Evolutionary conservation across 2,329 filamentous ascomycete genomes (phyloP).

Genomic region (Epicoccum sorghinum): DNA sequence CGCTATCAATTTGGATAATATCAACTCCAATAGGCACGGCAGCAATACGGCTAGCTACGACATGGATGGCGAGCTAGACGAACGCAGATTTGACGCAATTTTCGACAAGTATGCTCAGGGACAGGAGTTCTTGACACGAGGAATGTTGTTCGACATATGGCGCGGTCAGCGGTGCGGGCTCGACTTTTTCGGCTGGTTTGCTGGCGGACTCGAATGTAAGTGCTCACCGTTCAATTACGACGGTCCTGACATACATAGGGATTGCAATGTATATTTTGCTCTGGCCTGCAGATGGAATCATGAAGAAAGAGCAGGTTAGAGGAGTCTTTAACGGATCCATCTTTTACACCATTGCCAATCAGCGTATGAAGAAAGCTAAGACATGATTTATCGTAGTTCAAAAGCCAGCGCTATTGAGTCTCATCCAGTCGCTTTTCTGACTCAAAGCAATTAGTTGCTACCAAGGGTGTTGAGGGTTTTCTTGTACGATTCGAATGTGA

Average conservation of each 20-base stretch:
- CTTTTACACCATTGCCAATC: slow-evolving; percentile 34
- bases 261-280: slow-evolving; percentile 26
- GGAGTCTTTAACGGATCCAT: slow-evolving; percentile 24
- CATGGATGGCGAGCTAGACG: slow-evolving; percentile 22
- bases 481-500: too few relatives aligned
- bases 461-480: too few relatives aligned
- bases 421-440: too few relatives aligned
- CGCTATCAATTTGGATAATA: slow-evolving; percentile 25
- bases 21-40: slow-evolving; percentile 23
- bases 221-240: background rate
- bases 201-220: slow-evolving; percentile 26
- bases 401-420: too few relatives aligned
- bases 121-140: slow-evolving; percentile 17
- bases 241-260: slow-evolving; percentile 17
- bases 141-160: slow-evolving; percentile 20
- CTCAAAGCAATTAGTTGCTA: too few relatives aligned
- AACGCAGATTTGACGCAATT: slow-evolving; percentile 22
- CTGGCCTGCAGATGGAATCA: slow-evolving; percentile 23
- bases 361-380: slow-evolving; percentile 13
- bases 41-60: slow-evolving; percentile 27
- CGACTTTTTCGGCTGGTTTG: slow-evolving; percentile 28
- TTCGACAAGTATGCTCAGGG: slow-evolving; percentile 25
- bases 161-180: slow-evolving; percentile 22
- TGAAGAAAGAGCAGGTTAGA: slow-evolving; percentile 21
- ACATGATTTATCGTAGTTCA: too few relatives aligned